These are phyloP conservation scores for Silene coronaria DNA, from an alignment of 179 eudicot species.

Conservation along the genomic window DNA sequence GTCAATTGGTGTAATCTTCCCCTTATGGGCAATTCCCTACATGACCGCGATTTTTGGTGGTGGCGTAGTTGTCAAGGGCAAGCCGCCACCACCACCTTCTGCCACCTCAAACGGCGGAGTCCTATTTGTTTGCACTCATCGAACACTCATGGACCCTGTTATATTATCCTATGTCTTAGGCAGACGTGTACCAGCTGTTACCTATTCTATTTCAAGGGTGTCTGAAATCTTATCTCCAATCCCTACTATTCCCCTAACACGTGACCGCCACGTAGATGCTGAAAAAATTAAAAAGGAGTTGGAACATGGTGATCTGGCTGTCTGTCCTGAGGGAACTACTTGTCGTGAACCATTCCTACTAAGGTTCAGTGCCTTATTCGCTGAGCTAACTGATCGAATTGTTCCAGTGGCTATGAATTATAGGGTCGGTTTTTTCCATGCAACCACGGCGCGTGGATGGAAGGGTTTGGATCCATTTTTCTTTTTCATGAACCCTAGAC, in stretches of 20 bases:
- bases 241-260: constrained; percentile 69
- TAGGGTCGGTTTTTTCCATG: constrained; percentile 75
- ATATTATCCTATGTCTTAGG: constrained; percentile 65
- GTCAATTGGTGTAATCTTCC: constrained; percentile 38
- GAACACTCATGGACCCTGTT: constrained; percentile 88
- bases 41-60: constrained; percentile 52
- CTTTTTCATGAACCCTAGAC: constrained; percentile 91
- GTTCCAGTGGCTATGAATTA: constrained; percentile 95
- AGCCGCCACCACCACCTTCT: constrained; percentile 55
- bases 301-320: constrained; percentile 56
- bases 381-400: constrained; percentile 74
- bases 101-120: constrained; percentile 47
- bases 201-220: constrained; percentile 71
- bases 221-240: constrained; percentile 79
- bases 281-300: constrained; percentile 47
- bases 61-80: constrained; percentile 56
- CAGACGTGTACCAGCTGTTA: constrained; percentile 75
- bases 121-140: constrained; percentile 82
- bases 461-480: constrained; percentile 86
- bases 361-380: constrained; percentile 76
- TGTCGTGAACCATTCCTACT: constrained; percentile 83
- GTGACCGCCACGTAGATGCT: constrained; percentile 67
- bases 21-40: constrained; percentile 68
- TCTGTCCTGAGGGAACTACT: constrained; percentile 95
- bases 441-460: constrained; percentile 91